Percentiles rank a stretch among this genome's conserved stretches.
phyloP scores from a whole-genome alignment of 1,284 basidiomycete species.

The Boletus albobrunnescens region DNA sequence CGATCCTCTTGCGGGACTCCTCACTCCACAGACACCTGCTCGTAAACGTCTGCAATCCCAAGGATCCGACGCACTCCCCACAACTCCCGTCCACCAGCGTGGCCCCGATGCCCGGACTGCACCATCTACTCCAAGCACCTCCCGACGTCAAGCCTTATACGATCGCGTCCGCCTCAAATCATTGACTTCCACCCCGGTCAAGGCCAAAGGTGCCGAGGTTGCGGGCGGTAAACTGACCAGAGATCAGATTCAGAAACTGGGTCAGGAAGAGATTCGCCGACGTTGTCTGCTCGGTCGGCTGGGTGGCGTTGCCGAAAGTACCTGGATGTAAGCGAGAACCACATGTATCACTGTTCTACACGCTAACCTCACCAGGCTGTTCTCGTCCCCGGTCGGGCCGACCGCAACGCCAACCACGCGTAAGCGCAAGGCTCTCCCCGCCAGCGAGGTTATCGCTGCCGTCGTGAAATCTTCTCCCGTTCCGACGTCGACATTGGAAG shows the following conservation, averaged over 20 bases:
- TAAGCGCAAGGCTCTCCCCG: slow-evolving; percentile 64
- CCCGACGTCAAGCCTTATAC: slow-evolving; percentile 70
- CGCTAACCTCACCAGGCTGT: slow-evolving; percentile 44
- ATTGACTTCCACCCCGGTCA: slow-evolving; percentile 61
- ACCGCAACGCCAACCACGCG: slow-evolving; percentile 50
- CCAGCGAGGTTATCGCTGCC: slow-evolving; percentile 58
- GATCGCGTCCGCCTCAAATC: slow-evolving; percentile 73
- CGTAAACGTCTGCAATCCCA: slow-evolving; percentile 36
- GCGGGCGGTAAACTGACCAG: slow-evolving; percentile 47
- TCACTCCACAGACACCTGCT: slow-evolving; percentile 50
- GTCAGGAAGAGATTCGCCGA: slow-evolving; percentile 71
- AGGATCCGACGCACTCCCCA: slow-evolving; percentile 43
- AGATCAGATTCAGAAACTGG: slow-evolving; percentile 64
- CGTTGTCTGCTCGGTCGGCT: slow-evolving; percentile 73
- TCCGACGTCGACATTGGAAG: slow-evolving; percentile 70
- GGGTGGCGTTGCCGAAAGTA: slow-evolving; percentile 71
- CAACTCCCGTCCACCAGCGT: slow-evolving; percentile 62
- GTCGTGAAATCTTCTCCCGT: slow-evolving; percentile 75
- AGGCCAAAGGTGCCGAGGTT: slow-evolving; percentile 42
- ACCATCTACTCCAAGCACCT: slow-evolving; percentile 65
- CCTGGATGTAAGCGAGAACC: slow-evolving; percentile 67
- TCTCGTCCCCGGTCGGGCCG: slow-evolving; percentile 53
- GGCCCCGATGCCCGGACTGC: slow-evolving; percentile 51
- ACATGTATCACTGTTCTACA: neutral
- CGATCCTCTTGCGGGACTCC: slow-evolving; percentile 33